Evolutionary conservation across 345 rosid genomes (phyloP).

Genomic region (Capsella bursapastoris): DNA sequence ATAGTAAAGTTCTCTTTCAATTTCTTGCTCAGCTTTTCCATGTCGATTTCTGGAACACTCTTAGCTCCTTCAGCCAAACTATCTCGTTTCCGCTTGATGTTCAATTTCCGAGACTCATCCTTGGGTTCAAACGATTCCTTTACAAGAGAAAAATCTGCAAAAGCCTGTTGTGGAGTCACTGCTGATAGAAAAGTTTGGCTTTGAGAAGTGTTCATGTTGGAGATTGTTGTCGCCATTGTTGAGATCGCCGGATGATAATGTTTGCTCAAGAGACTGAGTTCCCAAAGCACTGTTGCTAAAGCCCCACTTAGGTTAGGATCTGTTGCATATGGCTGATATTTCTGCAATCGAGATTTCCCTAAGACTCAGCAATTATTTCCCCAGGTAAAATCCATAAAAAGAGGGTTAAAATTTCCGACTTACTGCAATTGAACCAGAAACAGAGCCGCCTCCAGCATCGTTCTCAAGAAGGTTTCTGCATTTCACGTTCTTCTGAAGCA

Average conservation of each 20-base stretch:
- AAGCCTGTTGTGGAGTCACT: slow-evolving; percentile 79
- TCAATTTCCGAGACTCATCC: slow-evolving; percentile 45
- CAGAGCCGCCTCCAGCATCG: slow-evolving; percentile 98
- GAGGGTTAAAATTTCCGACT: slow-evolving; percentile 36
- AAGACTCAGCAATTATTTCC: background rate
- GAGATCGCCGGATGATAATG: slow-evolving; percentile 85
- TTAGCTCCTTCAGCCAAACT: slow-evolving; percentile 27
- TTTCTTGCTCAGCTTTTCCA: slow-evolving; percentile 58
- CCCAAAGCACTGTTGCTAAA: slow-evolving; percentile 94
- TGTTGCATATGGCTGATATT: slow-evolving; percentile 76
- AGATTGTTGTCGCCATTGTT: slow-evolving; percentile 58
- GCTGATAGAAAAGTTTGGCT: slow-evolving; percentile 60
- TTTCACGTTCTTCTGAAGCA: slow-evolving; percentile 83
- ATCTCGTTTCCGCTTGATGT: slow-evolving; percentile 63
- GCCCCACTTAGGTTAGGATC: slow-evolving; percentile 96
- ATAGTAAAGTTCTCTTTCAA: slow-evolving; percentile 59
- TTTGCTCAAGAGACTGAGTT: slow-evolving; percentile 73
- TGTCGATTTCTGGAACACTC: slow-evolving; percentile 41
- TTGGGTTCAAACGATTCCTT: slow-evolving; percentile 59
- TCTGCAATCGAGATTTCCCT: slow-evolving; percentile 50
- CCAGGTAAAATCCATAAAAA: background rate
- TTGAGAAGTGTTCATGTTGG: slow-evolving; percentile 62
- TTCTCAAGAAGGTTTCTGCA: slow-evolving; percentile 92
- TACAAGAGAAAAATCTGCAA: slow-evolving; percentile 59
- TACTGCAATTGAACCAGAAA: slow-evolving; percentile 86